A percentile compares a stretch with the other conserved stretches of the same genome.
Evolutionary conservation across 2,329 filamentous ascomycete genomes (phyloP).

Genomic region (Diaporthe sp.): DNA sequence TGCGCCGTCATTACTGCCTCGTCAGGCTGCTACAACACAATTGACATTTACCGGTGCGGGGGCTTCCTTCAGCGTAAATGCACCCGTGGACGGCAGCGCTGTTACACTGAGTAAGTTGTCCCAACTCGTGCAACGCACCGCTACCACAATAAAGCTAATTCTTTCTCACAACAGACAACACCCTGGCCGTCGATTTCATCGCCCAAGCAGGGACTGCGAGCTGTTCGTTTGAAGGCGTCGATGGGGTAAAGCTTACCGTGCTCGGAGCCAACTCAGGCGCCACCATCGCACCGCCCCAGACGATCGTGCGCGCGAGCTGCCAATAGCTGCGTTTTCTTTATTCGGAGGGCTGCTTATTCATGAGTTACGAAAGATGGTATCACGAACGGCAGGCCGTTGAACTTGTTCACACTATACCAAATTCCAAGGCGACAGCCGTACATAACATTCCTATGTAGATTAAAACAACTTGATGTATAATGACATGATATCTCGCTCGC

Average conservation of each 20-base stretch:
- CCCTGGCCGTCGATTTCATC: slow-evolving; percentile 37
- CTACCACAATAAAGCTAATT: not conserved
- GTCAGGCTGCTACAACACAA: slow-evolving; percentile 33
- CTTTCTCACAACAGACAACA: slow-evolving; percentile 6
- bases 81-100: slow-evolving; percentile 33
- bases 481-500: not conserved
- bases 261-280: slow-evolving; percentile 26
- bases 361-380: not conserved
- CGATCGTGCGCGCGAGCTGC: slow-evolving; percentile 29
- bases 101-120: slow-evolving; percentile 11
- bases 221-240: slow-evolving; percentile 28
- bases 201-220: slow-evolving; percentile 31
- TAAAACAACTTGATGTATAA: not conserved
- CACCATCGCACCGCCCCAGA: slow-evolving; percentile 39
- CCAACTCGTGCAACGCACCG: not conserved
- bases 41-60: slow-evolving; percentile 37
- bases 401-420: too few species aligned
- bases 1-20: slow-evolving; percentile 24
- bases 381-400: not conserved
- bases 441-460: not conserved
- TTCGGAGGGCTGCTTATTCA: not conserved
- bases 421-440: not conserved
- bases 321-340: not conserved
- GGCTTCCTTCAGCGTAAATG: slow-evolving; percentile 29
- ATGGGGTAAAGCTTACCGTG: slow-evolving; percentile 30